Conservation (phyloP, 1,284 basidiomycete species). For the Tilletia setariae region DNA sequence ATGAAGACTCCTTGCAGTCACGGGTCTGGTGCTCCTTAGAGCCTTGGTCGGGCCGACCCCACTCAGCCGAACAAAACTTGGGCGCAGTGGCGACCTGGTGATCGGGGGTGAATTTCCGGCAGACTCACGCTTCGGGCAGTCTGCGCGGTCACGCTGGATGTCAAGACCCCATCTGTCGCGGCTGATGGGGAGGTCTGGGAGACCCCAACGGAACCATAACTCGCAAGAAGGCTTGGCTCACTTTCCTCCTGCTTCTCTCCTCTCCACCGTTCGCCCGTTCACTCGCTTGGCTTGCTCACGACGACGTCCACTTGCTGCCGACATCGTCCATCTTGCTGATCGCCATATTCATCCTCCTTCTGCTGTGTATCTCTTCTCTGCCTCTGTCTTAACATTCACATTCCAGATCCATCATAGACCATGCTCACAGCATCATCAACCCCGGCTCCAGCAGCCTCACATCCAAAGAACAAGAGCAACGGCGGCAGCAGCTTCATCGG, state of each 20-base stretch:
- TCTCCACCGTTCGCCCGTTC: neutral
- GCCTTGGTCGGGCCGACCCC: too few species aligned
- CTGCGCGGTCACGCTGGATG: too few species aligned
- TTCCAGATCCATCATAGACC: neutral
- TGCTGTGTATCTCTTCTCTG: neutral
- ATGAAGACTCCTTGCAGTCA: too few species aligned
- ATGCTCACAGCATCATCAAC: slow-evolving; percentile 5
- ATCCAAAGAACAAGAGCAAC: neutral
- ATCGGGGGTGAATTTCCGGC: too few species aligned
- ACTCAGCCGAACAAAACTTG: too few species aligned
- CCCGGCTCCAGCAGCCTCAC: neutral
- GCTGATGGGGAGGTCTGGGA: too few species aligned
- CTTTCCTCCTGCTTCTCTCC: neutral
- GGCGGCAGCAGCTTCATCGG: neutral
- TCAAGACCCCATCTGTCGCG: too few species aligned
- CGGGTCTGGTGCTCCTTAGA: too few species aligned
- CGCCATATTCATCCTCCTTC: neutral
- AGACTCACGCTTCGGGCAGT: too few species aligned
- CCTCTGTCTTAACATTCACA: neutral
- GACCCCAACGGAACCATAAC: too few species aligned
- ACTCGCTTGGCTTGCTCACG: neutral
- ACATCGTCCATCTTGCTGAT: neutral
- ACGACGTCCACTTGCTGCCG: too few species aligned
- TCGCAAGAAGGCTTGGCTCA: neutral
- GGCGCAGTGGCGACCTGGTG: too few species aligned